phyloP scores from a whole-genome alignment of 2,329 filamentous ascomycete genomes.

The Clarireedia monteithiana region DNA sequence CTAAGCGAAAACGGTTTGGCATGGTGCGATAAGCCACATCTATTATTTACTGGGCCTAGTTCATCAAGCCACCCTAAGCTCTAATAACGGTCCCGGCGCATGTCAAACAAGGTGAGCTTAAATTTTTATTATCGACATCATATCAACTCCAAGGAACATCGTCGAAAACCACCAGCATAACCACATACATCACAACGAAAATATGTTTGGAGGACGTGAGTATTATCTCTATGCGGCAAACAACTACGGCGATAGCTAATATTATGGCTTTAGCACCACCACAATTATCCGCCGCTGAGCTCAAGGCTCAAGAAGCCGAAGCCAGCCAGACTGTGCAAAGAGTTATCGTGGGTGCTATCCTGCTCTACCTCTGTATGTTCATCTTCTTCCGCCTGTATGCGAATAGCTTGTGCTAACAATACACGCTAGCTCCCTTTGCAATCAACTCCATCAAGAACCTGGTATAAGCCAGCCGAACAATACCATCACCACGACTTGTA shows the following conservation, averaged over 20 bases:
- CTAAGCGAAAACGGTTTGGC: too few relatives aligned
- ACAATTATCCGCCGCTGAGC: constrained; percentile 61
- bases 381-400: background rate
- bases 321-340: constrained; percentile 60
- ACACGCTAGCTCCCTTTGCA: constrained; percentile 42
- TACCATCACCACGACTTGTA: background rate
- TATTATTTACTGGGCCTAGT: background rate
- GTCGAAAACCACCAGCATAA: background rate
- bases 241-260: constrained; percentile 5
- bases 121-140: background rate
- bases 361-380: constrained; percentile 69
- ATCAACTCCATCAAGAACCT: constrained; percentile 46
- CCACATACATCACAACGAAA: constrained; percentile 20
- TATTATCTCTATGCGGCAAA: constrained; percentile 13
- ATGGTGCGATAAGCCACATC: background rate
- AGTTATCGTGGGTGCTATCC: constrained; percentile 55
- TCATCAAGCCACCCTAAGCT: background rate
- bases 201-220: constrained; percentile 59
- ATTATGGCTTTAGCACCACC: constrained; percentile 43
- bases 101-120: background rate
- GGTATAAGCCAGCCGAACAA: constrained; percentile 29
- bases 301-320: constrained; percentile 60
- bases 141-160: background rate
- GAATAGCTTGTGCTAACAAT: constrained; percentile 3
- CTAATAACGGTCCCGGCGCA: background rate